Percentiles rank a stretch among this genome's conserved stretches.
These are phyloP conservation scores for Diversispora epigaea DNA, from an alignment of 192 early-diverging fungal genomes.

Conservation along the genomic window DNA sequence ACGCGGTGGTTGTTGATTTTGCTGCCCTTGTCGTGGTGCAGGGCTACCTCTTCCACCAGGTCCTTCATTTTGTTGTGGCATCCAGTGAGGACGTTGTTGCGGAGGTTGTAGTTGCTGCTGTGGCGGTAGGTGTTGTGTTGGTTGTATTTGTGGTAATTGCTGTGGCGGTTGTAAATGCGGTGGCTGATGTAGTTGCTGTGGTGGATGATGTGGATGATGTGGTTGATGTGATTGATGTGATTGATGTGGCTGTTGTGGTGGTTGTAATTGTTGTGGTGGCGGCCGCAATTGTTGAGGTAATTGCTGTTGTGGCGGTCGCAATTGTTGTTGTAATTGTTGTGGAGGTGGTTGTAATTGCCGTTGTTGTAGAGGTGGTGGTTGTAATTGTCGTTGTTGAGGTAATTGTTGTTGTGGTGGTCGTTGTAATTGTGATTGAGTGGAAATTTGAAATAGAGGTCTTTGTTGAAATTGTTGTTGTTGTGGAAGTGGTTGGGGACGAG, in stretches of 20 bases:
- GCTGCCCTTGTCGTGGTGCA: neutral
- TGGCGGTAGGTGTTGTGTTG: neutral
- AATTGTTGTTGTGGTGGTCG: neutral
- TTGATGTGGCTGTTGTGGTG: neutral
- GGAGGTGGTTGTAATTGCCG: neutral
- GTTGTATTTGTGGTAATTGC: neutral
- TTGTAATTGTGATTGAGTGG: neutral
- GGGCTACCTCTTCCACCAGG: neutral
- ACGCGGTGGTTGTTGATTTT: too few relatives aligned
- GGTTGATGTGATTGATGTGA: neutral
- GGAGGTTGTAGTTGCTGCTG: constrained; percentile 13
- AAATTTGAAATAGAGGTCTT: too few relatives aligned
- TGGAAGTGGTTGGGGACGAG: too few relatives aligned
- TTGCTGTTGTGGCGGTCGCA: neutral
- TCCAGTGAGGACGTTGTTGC: neutral
- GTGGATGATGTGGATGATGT: neutral
- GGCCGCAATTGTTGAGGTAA: neutral
- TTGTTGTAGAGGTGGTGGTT: too few relatives aligned
- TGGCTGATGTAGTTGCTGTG: constrained; percentile 1
- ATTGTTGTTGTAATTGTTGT: neutral
- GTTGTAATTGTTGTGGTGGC: neutral
- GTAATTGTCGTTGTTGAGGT: neutral
- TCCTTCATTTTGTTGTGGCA: constrained; percentile 6
- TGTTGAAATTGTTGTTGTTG: too few relatives aligned
- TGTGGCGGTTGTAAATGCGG: neutral